A percentile compares a stretch with the other conserved stretches of the same genome.
phyloP scores from a whole-genome alignment of 768 basidiomycete species.

The Rhodotorula diobovata region DNA sequence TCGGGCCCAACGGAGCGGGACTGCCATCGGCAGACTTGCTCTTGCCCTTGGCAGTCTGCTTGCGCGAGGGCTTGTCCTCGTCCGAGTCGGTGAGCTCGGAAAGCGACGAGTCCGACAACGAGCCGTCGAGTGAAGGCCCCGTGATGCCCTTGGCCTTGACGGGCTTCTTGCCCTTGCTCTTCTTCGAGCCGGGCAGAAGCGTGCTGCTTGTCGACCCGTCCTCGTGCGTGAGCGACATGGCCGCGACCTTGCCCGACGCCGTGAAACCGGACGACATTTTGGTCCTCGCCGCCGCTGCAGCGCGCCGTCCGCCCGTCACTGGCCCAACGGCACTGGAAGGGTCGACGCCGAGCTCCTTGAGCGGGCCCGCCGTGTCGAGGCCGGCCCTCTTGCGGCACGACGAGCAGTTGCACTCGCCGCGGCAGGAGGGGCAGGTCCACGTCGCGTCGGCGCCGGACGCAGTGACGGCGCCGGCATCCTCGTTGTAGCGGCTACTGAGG shows the following conservation, averaged over 20 bases:
- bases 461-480: neutral
- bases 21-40: neutral
- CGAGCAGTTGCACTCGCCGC: constrained; percentile 14
- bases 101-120: constrained; percentile 11
- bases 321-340: neutral
- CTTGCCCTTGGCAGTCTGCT: too few species aligned
- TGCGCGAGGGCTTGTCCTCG: neutral
- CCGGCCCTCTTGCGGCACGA: constrained; percentile 2
- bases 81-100: constrained; percentile 21
- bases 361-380: constrained; percentile 1
- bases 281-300: neutral
- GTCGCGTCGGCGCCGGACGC: neutral
- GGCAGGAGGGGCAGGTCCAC: constrained; percentile 17
- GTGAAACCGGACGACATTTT: constrained; percentile 1
- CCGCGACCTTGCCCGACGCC: neutral
- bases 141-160: neutral
- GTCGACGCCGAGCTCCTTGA: neutral
- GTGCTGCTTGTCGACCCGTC: neutral
- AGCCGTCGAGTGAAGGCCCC: neutral
- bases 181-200: neutral
- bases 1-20: neutral
- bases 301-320: neutral
- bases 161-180: neutral
- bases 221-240: neutral
- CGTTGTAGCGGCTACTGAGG: constrained; percentile 1